Conservation (phyloP, 1,284 basidiomycete species). For the Tylopilus sp. region DNA sequence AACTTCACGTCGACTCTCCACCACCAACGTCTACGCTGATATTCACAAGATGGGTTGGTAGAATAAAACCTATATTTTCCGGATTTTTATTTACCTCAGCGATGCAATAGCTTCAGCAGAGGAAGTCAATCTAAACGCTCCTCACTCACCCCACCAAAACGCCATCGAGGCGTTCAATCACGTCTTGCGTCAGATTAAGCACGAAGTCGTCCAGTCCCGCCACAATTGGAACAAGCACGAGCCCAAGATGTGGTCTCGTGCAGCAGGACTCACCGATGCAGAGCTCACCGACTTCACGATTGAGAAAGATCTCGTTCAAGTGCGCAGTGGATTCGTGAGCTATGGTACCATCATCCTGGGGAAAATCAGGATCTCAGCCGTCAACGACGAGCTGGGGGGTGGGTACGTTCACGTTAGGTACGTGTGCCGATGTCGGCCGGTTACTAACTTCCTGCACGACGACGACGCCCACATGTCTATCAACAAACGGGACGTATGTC, state of each 20-base stretch:
- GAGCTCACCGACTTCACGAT: constrained; percentile 52
- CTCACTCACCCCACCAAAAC: constrained; percentile 54
- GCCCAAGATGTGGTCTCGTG: constrained; percentile 67
- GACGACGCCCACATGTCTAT: not conserved
- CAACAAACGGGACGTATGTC: constrained; percentile 6
- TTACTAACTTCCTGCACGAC: not conserved
- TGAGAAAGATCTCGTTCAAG: constrained; percentile 52
- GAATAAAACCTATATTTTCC: constrained; percentile 1
- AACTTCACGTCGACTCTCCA: not conserved
- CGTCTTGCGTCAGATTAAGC: constrained; percentile 53
- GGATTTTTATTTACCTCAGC: constrained; percentile 16
- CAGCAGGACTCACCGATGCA: constrained; percentile 45
- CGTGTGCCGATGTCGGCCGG: constrained; percentile 19
- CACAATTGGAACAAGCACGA: constrained; percentile 68
- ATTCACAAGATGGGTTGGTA: constrained; percentile 26
- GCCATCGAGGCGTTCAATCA: constrained; percentile 59
- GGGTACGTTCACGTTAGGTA: constrained; percentile 72
- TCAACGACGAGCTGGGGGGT: constrained; percentile 55
- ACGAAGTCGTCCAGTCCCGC: constrained; percentile 59
- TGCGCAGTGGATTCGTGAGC: constrained; percentile 44
- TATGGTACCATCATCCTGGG: constrained; percentile 73
- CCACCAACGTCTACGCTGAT: constrained; percentile 4
- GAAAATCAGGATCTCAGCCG: constrained; percentile 65
- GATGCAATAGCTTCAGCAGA: constrained; percentile 49
- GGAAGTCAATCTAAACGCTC: constrained; percentile 49